A percentile compares a stretch with the other conserved stretches of the same genome.
Conservation (phyloP, 176 grass and related monocot genomes). For the Echinochloa phyllopogon region DNA sequence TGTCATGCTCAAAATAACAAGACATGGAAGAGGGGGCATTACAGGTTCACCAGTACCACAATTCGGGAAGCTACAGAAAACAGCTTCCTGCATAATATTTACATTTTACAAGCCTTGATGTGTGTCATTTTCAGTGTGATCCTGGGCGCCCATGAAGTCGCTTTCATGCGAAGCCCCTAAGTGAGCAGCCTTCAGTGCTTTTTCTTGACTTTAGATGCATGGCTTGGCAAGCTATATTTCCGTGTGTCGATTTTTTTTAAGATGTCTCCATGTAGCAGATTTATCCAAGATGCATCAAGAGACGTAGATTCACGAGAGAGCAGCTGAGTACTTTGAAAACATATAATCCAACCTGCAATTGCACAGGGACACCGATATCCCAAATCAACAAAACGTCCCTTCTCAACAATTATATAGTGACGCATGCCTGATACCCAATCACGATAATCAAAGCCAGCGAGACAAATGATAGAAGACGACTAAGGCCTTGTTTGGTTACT, state of each 20-base stretch:
- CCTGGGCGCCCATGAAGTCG: no score
- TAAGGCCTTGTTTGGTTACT: no score
- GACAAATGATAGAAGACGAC: no score
- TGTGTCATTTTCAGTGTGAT: no score
- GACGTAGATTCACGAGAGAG: no score
- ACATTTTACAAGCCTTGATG: no score
- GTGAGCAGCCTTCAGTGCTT: no score
- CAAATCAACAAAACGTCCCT: background rate
- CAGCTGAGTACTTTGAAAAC: background rate
- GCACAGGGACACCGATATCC: background rate
- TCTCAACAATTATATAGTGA: background rate
- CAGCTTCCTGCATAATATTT: background rate
- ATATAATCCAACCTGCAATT: background rate
- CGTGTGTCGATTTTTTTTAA: no score
- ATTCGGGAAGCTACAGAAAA: background rate
- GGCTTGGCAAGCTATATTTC: no score
- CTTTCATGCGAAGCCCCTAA: no score
- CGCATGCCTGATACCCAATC: background rate
- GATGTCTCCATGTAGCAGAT: no score
- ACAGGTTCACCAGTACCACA: background rate
- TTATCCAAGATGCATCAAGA: background rate
- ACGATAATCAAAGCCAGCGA: background rate
- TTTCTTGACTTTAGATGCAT: background rate
- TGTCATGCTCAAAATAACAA: background rate
- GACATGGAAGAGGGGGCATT: background rate